Base-by-base conservation (phyloP, 2,329 filamentous ascomycete species). In the Penicillium verrucosum region DNA sequence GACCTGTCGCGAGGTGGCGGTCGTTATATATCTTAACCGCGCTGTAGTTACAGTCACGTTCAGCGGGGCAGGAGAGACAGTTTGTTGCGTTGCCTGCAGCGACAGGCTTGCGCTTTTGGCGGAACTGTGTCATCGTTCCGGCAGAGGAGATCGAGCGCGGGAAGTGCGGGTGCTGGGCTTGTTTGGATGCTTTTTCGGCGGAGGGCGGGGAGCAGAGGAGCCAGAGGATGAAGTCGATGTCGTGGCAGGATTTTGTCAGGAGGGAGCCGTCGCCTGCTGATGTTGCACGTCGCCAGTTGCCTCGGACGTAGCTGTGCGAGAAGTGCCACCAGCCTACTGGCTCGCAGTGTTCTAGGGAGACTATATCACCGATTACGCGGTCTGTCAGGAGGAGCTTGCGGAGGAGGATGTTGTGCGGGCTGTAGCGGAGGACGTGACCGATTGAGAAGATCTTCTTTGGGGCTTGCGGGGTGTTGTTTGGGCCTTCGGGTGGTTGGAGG, bases 241-340 rank as follows among this genome's bases (percentile, higher is more conserved):
- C 94, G 68, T 99, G 94, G 65, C 94, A 97, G 57, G 90, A 95
- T 75, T 97, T 99, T 3, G 93, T 96, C 30, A 99, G 81, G 1
- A 99, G 80, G 1, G 89, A 93, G 2, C 77, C 7, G 87, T 93
- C 25, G 83, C 92, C n/a, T 83, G 87, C 5, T 78, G 87, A 23
- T 0, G 85, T 87, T 63, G 90, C 86, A 60, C 89, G 90, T 6
- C 93, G 85, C 94, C 94, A 97, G 75, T 97, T 97, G 16, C 94
- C 94, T 44, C 85, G 84, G 36, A 97, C 93, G 66, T 93, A 96
- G 41, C 87, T 91, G 72, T 96, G 92, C 0, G 89, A 82, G 71
- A 95, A 97, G 72, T 97, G 94, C 90, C 92, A 97, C 87, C 89
- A 96, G 0, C 94, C 94, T 0, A 99, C 88, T 0, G 94, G 94